Evolutionary conservation across 1,284 basidiomycete species (phyloP), one percentile per base, ranked within the genome.

Genomic region (Phaffia rhodozyma): DNA sequence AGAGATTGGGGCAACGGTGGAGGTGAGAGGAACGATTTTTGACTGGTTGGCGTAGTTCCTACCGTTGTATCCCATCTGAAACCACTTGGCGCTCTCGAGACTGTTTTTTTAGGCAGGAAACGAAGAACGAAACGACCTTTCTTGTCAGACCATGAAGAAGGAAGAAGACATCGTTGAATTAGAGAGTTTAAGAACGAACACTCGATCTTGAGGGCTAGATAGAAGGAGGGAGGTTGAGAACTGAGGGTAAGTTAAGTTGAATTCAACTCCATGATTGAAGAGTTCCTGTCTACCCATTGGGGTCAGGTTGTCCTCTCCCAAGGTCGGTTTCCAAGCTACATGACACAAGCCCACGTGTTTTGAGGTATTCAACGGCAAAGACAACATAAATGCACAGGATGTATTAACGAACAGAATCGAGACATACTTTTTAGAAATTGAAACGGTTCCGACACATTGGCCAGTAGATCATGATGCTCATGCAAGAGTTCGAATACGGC

Each of bases 41-140:
- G 74, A 73, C 16, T 75, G 68, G 55, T 71, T 54, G 49, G 71
- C 67, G 72, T 72, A 75, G 55, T 68, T 29, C 6, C 72, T 73
- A 5, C 79, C 79, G 66, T 79, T 78, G 68, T 79, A 77, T 5
- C 78, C 78, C 43, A 75, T 70, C 23, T 74, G 73, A 66, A 81
- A 80, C 74, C 78, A 81, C 66, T 78, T 72, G 0, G 79, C 75
- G 6, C 76, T 78, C 66, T 80, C 78, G 23, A 79, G 66, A 34
- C 73, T 73, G 25, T 20, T 25, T 21, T 47, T 32, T 21, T 16
- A 57, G 21, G 27, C 25, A 18, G 30, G 20, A 62, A 25, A n/a
- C 13, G 56, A 55, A 59, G 38, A 7, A 49, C 47, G 47, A 48
- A 32, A 66, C 67, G 27, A 34, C 16, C 13, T 11, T 7, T 43